These are phyloP conservation scores for Dendrobium catenatum DNA, from an alignment of 106 monocot genomes.

Conservation along the genomic window DNA sequence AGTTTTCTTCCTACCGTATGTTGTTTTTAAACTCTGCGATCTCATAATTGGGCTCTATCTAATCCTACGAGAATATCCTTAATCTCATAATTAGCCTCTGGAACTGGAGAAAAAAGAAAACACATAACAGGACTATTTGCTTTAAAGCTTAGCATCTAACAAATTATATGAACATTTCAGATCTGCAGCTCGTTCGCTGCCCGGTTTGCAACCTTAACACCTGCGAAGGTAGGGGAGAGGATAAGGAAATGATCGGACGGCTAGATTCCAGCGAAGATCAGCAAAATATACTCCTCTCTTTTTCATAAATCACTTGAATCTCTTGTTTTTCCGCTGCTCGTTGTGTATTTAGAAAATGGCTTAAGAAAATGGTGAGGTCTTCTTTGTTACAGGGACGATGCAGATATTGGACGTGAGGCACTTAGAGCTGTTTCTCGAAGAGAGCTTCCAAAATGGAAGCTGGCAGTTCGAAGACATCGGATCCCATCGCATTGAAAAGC, in stretches of 20 bases:
- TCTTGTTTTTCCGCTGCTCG: background rate
- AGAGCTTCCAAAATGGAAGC: slow-evolving; percentile 40
- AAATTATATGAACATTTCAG: slow-evolving; percentile 12
- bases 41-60: too few relatives aligned
- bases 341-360: background rate
- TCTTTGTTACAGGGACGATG: slow-evolving; percentile 58
- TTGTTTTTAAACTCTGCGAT: too few relatives aligned
- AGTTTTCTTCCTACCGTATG: background rate
- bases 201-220: slow-evolving; percentile 69
- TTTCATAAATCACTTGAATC: background rate
- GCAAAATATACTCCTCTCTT: background rate
- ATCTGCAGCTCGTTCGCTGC: slow-evolving; percentile 66
- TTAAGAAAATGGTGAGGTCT: background rate
- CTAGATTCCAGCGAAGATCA: background rate
- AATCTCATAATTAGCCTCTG: too few relatives aligned
- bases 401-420: slow-evolving; percentile 82
- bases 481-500: slow-evolving; percentile 33
- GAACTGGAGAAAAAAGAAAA: too few relatives aligned
- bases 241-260: background rate
- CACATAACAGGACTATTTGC: too few relatives aligned
- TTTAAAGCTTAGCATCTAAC: background rate
- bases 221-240: slow-evolving; percentile 45
- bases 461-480: slow-evolving; percentile 77
- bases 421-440: slow-evolving; percentile 70
- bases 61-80: too few relatives aligned